Evolutionary conservation across 352 stramenopile species (phyloP).

Genomic region (Phytophthora constricta): DNA sequence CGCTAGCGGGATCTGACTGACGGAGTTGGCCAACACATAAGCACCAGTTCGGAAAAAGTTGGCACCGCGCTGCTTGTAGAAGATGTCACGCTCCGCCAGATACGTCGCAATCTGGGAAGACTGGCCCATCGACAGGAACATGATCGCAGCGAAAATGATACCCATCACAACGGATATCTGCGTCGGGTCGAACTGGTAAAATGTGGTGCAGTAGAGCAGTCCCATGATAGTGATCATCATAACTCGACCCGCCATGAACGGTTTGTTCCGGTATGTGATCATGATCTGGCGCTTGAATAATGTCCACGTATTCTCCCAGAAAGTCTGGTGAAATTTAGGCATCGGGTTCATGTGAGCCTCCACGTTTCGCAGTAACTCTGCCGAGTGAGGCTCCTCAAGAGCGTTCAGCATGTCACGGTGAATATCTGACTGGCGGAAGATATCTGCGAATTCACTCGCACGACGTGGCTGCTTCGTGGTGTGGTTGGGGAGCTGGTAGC

Average conservation of each 20-base stretch:
- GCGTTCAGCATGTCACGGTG: constrained; percentile 42
- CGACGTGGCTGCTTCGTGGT: constrained; percentile 49
- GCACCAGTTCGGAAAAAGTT: constrained; percentile 3
- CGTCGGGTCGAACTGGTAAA: background rate
- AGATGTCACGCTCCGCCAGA: background rate
- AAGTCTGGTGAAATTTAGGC: constrained; percentile 1
- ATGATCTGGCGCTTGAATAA: constrained; percentile 1
- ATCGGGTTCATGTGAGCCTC: constrained; percentile 3
- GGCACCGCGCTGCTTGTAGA: background rate
- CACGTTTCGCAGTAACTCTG: constrained; percentile 3
- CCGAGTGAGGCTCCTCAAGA: background rate
- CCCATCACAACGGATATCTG: constrained; percentile 1
- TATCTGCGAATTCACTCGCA: background rate
- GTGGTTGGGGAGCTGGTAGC: constrained; percentile 23
- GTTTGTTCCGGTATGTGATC: constrained; percentile 6
- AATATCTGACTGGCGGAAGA: constrained; percentile 39
- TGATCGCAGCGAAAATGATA: constrained; percentile 1
- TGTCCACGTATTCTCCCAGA: constrained; percentile 1
- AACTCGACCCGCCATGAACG: constrained; percentile 1
- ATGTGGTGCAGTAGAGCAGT: constrained; percentile 2
- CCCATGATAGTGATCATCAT: constrained; percentile 4
- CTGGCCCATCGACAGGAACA: constrained; percentile 4
- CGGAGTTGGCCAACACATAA: background rate
- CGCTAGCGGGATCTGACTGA: background rate
- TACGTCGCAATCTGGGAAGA: constrained; percentile 1